Evolutionary conservation across 306 rosid species (phyloP), one percentile per base, ranked within the genome.

Genomic region (Acacia melanoxylon): DNA sequence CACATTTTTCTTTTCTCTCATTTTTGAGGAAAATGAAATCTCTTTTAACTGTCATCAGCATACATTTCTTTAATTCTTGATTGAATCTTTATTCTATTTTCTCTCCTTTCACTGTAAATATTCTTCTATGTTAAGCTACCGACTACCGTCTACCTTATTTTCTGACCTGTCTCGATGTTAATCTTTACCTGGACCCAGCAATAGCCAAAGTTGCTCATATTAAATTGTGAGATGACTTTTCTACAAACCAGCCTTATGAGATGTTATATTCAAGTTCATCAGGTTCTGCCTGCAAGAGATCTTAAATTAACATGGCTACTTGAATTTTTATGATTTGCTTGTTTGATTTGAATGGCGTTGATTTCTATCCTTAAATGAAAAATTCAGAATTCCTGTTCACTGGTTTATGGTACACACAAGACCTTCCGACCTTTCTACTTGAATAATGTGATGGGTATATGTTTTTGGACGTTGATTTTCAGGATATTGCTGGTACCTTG

Each of bases 401-500:
- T 41, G 40, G 8, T 31, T 78, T 54, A 62, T 68, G n/a, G 29
- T 67, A 5, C 11, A 24, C 4, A 15, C 42, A n/a, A 72, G 40
- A 56, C 15, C 54, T 31, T 29, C 24, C 67, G 49, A 40, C 52
- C 68, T 52, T 54, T 54, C 8, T 79, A 42, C 29, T 68, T 3
- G 27, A 14, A 12, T 71, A 59, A 65, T n/a, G 54, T 65, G 65
- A 22, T 56, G 41, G 35, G 45, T 52, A 59, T 72, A 56, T 75
- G 67, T 52, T 80, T 51, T 56, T 20, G 78, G 48, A 62, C 78
- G 61, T 62, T 24, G 83, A 80, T 41, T 81, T 72, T 80, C 86
- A 93, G 98, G 98, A 91, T 87, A 91, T 91, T 90, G 94, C 94
- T 31, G 97, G 97, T 71, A 93, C 97, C 58, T 85, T 93, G 91